These are phyloP conservation scores for Neurospora sp. DNA, from an alignment of 495 filamentous ascomycete species.

Conservation along the genomic window DNA sequence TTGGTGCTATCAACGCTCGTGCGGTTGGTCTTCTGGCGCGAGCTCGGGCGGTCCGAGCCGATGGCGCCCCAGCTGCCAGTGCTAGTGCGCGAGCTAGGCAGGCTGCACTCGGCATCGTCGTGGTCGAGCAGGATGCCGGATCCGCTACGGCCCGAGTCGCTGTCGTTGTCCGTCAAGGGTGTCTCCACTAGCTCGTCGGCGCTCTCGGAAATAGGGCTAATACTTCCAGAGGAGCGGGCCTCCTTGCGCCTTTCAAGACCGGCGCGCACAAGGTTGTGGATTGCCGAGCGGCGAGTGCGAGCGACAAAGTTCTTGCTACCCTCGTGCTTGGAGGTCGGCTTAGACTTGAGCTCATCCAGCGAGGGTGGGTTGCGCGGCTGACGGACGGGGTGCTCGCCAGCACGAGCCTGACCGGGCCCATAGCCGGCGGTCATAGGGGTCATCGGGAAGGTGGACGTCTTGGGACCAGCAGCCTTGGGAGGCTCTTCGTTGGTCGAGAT, in stretches of 20 bases:
- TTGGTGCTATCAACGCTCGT: conserved; percentile 53
- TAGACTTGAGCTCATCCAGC: conserved; percentile 80
- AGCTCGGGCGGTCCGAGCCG: conserved; percentile 63
- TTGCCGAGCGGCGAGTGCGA: conserved; percentile 83
- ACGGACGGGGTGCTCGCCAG: conserved; percentile 87
- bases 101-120: conserved; percentile 57
- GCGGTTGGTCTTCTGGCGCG: conserved; percentile 49
- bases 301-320: conserved; percentile 98
- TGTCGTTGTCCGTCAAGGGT: conserved; percentile 66
- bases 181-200: conserved; percentile 65
- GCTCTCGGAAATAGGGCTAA: conserved; percentile 77
- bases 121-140: conserved; percentile 60
- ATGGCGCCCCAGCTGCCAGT: conserved; percentile 65
- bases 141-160: conserved; percentile 68
- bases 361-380: conserved; percentile 90
- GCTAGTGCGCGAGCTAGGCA: conserved; percentile 69
- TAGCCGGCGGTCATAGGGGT: conserved; percentile 77
- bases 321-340: conserved; percentile 88
- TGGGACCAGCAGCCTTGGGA: conserved; percentile 58
- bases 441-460: conserved; percentile 64
- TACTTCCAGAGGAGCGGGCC: conserved; percentile 58
- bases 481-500: conserved; percentile 43
- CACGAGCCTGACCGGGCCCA: conserved; percentile 83
- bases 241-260: conserved; percentile 76
- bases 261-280: conserved; percentile 83